A percentile compares a stretch with the other conserved stretches of the same genome.
phyloP scores from a whole-genome alignment of 345 rosid genomes.

The Melastoma malabathricum region DNA sequence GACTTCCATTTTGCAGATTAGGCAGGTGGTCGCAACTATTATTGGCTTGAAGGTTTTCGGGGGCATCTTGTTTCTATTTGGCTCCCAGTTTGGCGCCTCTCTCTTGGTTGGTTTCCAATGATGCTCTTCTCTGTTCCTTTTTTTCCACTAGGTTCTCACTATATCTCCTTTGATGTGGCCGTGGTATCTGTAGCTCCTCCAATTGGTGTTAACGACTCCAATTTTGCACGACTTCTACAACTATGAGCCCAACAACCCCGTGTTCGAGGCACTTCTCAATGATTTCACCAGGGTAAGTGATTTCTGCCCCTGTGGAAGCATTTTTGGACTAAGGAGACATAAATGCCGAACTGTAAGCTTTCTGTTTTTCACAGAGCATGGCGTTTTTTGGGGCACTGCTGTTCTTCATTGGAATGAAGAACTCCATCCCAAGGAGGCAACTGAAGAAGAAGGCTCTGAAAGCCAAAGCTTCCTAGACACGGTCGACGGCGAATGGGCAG shows the following conservation, averaged over 20 bases:
- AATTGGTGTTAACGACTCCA: conserved; percentile 47
- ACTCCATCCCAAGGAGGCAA: conserved; percentile 45
- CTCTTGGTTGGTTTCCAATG: conserved; percentile 42
- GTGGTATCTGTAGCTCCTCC: conserved; percentile 28
- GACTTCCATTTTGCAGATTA: conserved; percentile 26
- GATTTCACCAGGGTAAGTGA: conserved; percentile 53
- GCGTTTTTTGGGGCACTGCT: conserved; percentile 83
- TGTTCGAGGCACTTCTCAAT: conserved; percentile 29
- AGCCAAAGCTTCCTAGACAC: conserved; percentile 35
- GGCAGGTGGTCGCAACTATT: conserved; percentile 24
- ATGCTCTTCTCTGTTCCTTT: conserved; percentile 4
- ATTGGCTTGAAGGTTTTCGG: conserved; percentile 55
- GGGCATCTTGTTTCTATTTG: conserved; percentile 68
- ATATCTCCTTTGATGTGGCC: background rate
- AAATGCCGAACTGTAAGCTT: background rate
- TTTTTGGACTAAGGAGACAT: background rate
- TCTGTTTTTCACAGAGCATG: conserved; percentile 30
- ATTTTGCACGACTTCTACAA: conserved; percentile 81
- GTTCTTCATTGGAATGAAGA: conserved; percentile 82
- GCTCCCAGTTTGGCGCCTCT: conserved; percentile 57
- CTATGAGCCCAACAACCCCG: conserved; percentile 30
- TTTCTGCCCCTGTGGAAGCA: background rate
- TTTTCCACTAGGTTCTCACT: too few relatives aligned
- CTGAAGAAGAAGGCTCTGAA: conserved; percentile 51
- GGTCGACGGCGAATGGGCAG: background rate